Evolutionary conservation across 176 grass and related monocot species (phyloP).

Genomic region (Eleusine coracana): DNA sequence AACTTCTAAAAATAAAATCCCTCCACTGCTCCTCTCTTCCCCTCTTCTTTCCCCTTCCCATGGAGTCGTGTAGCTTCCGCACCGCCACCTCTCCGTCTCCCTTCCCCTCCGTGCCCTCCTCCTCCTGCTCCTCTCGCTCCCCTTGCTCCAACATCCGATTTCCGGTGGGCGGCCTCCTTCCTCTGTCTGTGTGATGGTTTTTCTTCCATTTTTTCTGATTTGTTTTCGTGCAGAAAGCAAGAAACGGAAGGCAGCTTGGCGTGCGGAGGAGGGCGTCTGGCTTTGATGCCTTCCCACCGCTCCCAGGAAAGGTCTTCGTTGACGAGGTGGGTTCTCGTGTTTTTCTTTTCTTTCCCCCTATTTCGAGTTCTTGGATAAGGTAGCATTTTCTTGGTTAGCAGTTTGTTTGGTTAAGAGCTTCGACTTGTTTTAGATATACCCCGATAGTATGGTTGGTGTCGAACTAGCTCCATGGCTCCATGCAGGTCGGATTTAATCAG

Average conservation of each 20-base stretch:
- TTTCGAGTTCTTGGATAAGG: slow-evolving; percentile 15
- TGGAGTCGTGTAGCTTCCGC: slow-evolving; percentile 68
- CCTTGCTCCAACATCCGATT: slow-evolving; percentile 31
- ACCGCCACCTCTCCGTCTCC: slow-evolving; percentile 57
- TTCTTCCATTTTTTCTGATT: background rate
- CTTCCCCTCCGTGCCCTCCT: slow-evolving; percentile 49
- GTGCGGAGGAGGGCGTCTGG: slow-evolving; percentile 60
- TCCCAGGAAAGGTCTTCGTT: slow-evolving; percentile 62
- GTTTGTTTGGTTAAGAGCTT: slow-evolving; percentile 1
- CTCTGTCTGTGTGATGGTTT: slow-evolving; percentile 9
- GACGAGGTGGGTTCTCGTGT: slow-evolving; percentile 63
- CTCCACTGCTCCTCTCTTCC: slow-evolving; percentile 26
- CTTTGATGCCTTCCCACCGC: slow-evolving; percentile 58
- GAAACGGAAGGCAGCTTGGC: slow-evolving; percentile 40
- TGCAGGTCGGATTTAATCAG: background rate
- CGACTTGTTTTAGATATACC: background rate
- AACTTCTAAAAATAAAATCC: slow-evolving; percentile 45
- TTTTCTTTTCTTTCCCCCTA: background rate
- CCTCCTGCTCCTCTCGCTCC: slow-evolving; percentile 27
- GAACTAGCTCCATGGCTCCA: background rate
- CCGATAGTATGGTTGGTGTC: background rate
- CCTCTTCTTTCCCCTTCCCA: slow-evolving; percentile 40
- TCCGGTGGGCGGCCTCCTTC: slow-evolving; percentile 8
- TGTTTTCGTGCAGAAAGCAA: slow-evolving; percentile 41
- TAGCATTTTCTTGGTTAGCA: slow-evolving; percentile 10